These are phyloP conservation scores for Biancaea sappan DNA, from an alignment of 306 rosid species.

Conservation along the genomic window DNA sequence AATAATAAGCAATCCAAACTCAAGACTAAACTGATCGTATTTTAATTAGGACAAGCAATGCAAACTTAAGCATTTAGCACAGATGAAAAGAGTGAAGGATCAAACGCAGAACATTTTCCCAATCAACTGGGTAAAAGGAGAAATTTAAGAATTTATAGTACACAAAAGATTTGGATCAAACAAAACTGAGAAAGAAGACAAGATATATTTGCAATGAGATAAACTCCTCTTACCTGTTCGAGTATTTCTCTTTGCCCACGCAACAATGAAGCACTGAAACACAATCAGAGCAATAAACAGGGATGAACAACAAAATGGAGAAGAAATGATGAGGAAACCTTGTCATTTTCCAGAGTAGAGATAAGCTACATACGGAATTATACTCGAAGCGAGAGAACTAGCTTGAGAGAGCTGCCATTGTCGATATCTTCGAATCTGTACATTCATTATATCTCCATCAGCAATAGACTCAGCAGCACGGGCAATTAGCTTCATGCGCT, in stretches of 20 bases:
- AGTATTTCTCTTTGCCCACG: slow-evolving; percentile 85
- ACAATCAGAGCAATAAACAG: slow-evolving; percentile 21
- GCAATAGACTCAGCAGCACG: slow-evolving; percentile 94
- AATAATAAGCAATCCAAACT: neutral
- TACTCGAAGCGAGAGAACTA: slow-evolving; percentile 70
- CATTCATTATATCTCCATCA: slow-evolving; percentile 87
- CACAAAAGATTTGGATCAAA: neutral
- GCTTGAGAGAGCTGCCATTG: slow-evolving; percentile 99
- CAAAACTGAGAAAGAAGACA: neutral
- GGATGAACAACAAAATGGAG: slow-evolving; percentile 27
- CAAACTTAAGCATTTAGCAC: slow-evolving; percentile 16
- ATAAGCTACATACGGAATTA: slow-evolving; percentile 78
- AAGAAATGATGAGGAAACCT: slow-evolving; percentile 4
- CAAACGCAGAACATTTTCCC: neutral
- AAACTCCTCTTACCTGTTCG: slow-evolving; percentile 67
- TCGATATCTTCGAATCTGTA: slow-evolving; percentile 89
- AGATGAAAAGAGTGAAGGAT: neutral
- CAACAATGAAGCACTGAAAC: slow-evolving; percentile 75
- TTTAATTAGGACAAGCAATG: neutral
- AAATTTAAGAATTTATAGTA: slow-evolving; percentile 4
- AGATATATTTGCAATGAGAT: slow-evolving; percentile 26
- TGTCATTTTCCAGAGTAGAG: slow-evolving; percentile 34
- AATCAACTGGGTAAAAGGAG: neutral
- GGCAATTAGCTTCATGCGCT: slow-evolving; percentile 83
- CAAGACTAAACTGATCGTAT: neutral